Evolutionary conservation across 2,329 filamentous ascomycete species (phyloP).

Genomic region (Phialophora verrucosa): DNA sequence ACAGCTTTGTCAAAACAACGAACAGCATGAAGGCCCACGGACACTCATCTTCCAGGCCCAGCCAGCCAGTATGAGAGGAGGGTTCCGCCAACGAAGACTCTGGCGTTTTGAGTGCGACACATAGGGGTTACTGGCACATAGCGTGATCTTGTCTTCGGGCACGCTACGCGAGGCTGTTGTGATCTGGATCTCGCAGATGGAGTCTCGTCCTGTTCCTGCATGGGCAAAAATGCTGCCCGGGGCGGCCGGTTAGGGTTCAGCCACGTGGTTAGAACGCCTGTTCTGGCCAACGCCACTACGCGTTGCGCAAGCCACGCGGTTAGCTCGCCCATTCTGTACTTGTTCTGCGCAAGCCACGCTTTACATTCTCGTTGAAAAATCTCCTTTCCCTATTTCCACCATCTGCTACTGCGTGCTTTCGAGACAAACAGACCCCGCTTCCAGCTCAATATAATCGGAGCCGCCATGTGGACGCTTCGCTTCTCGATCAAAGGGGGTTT

Average conservation of each 20-base stretch:
- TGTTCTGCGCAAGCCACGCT: slow-evolving; percentile 12
- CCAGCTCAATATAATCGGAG: neutral
- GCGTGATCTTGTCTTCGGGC: neutral
- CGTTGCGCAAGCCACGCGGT: neutral
- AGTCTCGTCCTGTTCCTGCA: neutral
- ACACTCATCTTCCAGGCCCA: no score
- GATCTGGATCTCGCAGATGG: neutral
- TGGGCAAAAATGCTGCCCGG: neutral
- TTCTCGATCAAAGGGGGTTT: slow-evolving; percentile 9
- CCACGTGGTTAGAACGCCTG: slow-evolving; percentile 10
- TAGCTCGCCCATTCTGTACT: slow-evolving; percentile 13
- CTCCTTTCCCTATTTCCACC: slow-evolving; percentile 21
- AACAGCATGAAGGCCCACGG: no score
- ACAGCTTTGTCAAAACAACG: no score
- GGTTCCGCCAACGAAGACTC: neutral
- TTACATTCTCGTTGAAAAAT: slow-evolving; percentile 4
- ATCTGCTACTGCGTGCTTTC: neutral
- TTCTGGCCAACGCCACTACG: slow-evolving; percentile 11
- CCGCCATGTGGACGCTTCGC: slow-evolving; percentile 15
- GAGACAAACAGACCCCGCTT: slow-evolving; percentile 5
- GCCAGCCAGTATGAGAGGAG: no score
- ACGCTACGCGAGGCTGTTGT: neutral
- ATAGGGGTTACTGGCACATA: neutral
- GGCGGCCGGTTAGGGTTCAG: neutral
- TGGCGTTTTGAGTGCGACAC: no score